phyloP scores from a whole-genome alignment of 257 asterid genomes.

The Cinchona pubescens region DNA sequence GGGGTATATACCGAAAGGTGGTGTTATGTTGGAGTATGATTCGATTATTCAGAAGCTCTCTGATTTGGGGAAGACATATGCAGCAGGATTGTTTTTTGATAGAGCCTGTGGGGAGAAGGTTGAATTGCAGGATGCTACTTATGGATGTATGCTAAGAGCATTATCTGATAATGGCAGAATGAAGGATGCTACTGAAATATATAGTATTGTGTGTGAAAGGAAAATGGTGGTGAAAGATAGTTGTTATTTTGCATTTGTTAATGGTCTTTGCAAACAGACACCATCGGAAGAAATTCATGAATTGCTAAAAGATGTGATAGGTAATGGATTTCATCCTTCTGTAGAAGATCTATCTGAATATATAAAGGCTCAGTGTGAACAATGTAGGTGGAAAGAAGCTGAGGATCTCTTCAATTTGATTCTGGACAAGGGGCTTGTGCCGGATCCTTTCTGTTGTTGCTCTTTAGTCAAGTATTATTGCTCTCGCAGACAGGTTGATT shows the following conservation, averaged over 20 bases:
- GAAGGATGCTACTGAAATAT: constrained; percentile 47
- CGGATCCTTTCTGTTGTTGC: constrained; percentile 49
- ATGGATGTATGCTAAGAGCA: constrained; percentile 52
- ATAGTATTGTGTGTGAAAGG: constrained; percentile 26
- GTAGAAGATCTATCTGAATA: constrained; percentile 39
- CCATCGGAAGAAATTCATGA: constrained; percentile 47
- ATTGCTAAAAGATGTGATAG: constrained; percentile 46
- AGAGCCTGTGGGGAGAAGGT: constrained; percentile 37
- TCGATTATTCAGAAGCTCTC: constrained; percentile 47
- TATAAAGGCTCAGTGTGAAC: constrained; percentile 41
- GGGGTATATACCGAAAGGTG: constrained; percentile 31
- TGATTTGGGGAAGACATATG: constrained; percentile 48
- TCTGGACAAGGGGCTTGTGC: constrained; percentile 43
- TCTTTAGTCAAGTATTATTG: constrained; percentile 55
- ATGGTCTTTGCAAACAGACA: constrained; percentile 49
- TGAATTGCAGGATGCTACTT: constrained; percentile 43
- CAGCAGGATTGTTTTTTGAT: constrained; percentile 49
- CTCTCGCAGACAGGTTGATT: constrained; percentile 35
- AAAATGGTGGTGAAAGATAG: constrained; percentile 30
- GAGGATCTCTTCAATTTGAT: constrained; percentile 46
- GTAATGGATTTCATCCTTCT: constrained; percentile 36
- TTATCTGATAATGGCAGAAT: constrained; percentile 47
- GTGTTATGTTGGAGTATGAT: constrained; percentile 31
- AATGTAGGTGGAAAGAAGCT: constrained; percentile 53
- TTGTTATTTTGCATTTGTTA: constrained; percentile 47